Evolutionary conservation across 805 yeast genomes (phyloP).

Genomic region (Lipomyces sp.): DNA sequence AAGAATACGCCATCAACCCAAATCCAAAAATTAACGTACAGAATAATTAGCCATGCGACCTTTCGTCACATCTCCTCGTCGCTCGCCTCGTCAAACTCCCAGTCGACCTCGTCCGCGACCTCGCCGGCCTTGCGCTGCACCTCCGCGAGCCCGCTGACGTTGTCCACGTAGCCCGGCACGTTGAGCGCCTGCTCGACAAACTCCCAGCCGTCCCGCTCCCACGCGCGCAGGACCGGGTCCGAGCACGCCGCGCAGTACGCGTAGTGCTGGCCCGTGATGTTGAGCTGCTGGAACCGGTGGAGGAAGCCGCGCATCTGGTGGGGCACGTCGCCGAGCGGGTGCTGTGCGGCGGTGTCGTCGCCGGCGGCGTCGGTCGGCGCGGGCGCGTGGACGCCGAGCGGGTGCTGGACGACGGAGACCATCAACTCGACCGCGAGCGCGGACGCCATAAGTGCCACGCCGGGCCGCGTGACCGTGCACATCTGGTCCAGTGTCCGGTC

Average conservation of each 20-base stretch:
- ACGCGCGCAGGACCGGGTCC: conserved; percentile 51
- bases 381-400: conserved; percentile 47
- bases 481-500: conserved; percentile 92
- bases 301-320: conserved; percentile 92
- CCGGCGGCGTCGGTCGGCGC: conserved; percentile 31
- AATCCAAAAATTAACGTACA: no score
- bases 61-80: no score
- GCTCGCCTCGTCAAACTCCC: conserved; percentile 28
- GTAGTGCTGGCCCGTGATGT: conserved; percentile 69
- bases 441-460: conserved; percentile 85
- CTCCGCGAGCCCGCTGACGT: conserved; percentile 70
- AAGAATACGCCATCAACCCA: no score
- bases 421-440: conserved; percentile 81
- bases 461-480: conserved; percentile 98
- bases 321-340: conserved; percentile 67
- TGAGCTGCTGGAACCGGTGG: conserved; percentile 58
- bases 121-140: conserved; percentile 71
- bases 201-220: conserved; percentile 63
- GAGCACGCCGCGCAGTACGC: conserved; percentile 87
- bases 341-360: conserved; percentile 35
- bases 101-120: conserved; percentile 33
- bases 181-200: conserved; percentile 71
- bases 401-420: conserved; percentile 70
- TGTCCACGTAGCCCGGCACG: conserved; percentile 65
- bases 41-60: no score